Evolutionary conservation across 768 basidiomycete genomes (phyloP).

Genomic region (Podaxis sp.): DNA sequence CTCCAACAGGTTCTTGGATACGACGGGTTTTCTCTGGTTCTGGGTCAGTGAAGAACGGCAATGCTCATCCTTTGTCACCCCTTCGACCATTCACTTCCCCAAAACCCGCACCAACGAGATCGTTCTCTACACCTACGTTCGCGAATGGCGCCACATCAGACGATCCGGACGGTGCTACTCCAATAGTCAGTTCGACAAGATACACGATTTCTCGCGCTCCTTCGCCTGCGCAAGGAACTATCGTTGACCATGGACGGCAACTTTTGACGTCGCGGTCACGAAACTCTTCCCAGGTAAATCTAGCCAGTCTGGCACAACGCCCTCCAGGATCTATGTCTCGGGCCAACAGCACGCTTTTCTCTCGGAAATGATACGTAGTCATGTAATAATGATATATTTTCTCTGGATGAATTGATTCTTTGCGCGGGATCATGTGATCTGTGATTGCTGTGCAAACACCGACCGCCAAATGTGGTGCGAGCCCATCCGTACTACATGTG

Average conservation of each 20-base stretch:
- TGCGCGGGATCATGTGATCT: not conserved
- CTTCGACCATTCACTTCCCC: slow-evolving; percentile 11
- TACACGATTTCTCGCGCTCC: slow-evolving; percentile 43
- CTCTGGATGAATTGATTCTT: not conserved
- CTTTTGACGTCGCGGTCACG: slow-evolving; percentile 57
- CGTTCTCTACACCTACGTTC: not conserved
- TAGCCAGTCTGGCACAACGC: slow-evolving; percentile 52
- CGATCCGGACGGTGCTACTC: slow-evolving; percentile 9
- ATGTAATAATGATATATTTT: not conserved
- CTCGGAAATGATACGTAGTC: not conserved
- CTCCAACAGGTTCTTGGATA: slow-evolving; percentile 28
- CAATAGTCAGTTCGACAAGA: slow-evolving; percentile 35
- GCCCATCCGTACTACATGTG: not conserved
- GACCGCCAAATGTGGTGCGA: too few species aligned
- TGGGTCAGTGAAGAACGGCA: not conserved
- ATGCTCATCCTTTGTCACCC: slow-evolving; percentile 15
- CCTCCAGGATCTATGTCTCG: slow-evolving; percentile 17
- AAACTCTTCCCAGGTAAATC: slow-evolving; percentile 64
- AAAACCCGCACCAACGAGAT: not conserved
- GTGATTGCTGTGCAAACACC: too few species aligned
- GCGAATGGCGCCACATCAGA: too few species aligned
- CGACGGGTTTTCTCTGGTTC: slow-evolving; percentile 31
- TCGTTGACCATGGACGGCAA: slow-evolving; percentile 33
- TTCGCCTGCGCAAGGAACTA: slow-evolving; percentile 43
- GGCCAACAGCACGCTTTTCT: not conserved